phyloP scores from a whole-genome alignment of 2,329 filamentous ascomycete genomes.

The Teratosphaeria viscida region DNA sequence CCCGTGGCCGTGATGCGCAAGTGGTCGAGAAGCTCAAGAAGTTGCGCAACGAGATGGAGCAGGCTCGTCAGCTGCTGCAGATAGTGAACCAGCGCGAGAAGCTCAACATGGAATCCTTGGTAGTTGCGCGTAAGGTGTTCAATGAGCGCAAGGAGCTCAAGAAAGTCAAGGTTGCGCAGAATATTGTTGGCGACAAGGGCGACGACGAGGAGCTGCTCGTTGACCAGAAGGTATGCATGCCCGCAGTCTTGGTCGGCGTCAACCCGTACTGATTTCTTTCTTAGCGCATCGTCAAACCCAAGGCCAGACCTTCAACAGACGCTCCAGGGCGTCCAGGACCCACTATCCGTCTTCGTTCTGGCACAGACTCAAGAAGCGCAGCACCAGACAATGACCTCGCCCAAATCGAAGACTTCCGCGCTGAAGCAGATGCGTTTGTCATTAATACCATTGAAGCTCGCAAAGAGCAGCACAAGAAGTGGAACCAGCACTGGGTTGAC shows the following conservation, averaged over 20 bases:
- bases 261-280: slow-evolving; percentile 16
- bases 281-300: slow-evolving; percentile 34
- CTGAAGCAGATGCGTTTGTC: slow-evolving; percentile 73
- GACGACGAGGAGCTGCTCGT: slow-evolving; percentile 84
- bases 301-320: slow-evolving; percentile 46
- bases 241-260: slow-evolving; percentile 1
- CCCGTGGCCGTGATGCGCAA: slow-evolving; percentile 83
- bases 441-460: slow-evolving; percentile 75
- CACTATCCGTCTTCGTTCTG: slow-evolving; percentile 35
- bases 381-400: slow-evolving; percentile 64
- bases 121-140: slow-evolving; percentile 67
- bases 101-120: slow-evolving; percentile 65
- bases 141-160: slow-evolving; percentile 73
- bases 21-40: slow-evolving; percentile 91
- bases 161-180: slow-evolving; percentile 75
- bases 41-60: slow-evolving; percentile 80
- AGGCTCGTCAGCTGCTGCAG: slow-evolving; percentile 69
- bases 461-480: slow-evolving; percentile 76
- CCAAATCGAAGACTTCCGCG: slow-evolving; percentile 61
- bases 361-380: slow-evolving; percentile 52
- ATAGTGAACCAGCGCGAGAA: slow-evolving; percentile 71
- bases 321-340: slow-evolving; percentile 51
- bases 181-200: slow-evolving; percentile 70
- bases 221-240: slow-evolving; percentile 71
- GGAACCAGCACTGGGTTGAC: slow-evolving; percentile 86